Evolutionary conservation across 805 yeast genomes (phyloP), one percentile per base, ranked within the genome.

Genomic region (Kurtzmaniella fragi): DNA sequence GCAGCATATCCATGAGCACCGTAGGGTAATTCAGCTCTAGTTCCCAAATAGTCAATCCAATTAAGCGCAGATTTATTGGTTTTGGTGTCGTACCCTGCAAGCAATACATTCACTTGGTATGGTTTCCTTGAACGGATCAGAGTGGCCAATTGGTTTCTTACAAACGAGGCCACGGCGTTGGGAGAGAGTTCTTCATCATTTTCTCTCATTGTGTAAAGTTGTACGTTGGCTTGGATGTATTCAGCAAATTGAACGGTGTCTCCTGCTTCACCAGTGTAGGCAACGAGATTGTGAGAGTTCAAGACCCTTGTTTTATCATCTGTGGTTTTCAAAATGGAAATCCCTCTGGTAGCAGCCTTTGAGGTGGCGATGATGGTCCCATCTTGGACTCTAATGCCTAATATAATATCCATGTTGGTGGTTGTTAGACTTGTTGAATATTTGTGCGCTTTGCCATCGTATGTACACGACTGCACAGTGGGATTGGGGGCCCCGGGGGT

Each of bases 1-100:
- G 95, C 95, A n/a, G 98, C 95, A 57, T 93, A 93, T 10, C 99
- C 99, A 60, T 93, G 99, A 2, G 98, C 98, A 13, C 95, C 96
- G 57, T 93, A 93, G 12, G 99, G 98, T 42, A 93, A 71, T 44
- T 82, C 87, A 12, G 82, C 95, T 48, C 82, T 79, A 2, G 99
- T 86, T 6, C 99, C 99, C 48, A 93, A 68, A 61, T 93, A 93
- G 59, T 93, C 99, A 49, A 93, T 84, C 82, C 91, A 88, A 55
- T 84, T 82, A 53, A 93, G 72, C 37, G 76, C 68, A 30, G 97
- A 88, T 43, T 66, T 70, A 31, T 71, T 61, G 6, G 70, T 70
- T 46, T 73, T 75, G 12, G 65, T 61, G 53, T 88, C 91, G 58
- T 71, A 81, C 9, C 98, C 97, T 31, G 84, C 99, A 44, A 93